Conservation (phyloP, 108 stramenopile genomes). For the Cyclotella cryptica region DNA sequence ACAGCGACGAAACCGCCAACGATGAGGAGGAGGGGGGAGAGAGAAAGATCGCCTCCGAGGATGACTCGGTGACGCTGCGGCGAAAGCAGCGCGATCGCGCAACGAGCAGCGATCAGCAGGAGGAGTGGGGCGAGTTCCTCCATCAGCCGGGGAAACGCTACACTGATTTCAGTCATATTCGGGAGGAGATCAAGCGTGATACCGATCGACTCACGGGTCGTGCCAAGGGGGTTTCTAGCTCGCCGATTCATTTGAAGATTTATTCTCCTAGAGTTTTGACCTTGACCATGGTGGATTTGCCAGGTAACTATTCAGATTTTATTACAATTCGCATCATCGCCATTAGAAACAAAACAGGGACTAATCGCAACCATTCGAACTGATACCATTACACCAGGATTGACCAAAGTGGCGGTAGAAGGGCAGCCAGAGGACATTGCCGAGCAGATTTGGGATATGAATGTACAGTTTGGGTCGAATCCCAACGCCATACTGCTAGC, state of each 20-base stretch:
- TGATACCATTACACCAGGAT: constrained; percentile 47
- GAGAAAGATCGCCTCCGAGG: constrained; percentile 17
- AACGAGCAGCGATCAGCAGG: not conserved
- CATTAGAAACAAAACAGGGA: no score
- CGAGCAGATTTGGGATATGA: constrained; percentile 89
- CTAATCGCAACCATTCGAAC: no score
- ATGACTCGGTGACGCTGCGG: not conserved
- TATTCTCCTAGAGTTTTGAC: constrained; percentile 94
- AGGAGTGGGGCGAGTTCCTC: constrained; percentile 97
- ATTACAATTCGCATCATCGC: no score
- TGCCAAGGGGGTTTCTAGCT: constrained; percentile 85
- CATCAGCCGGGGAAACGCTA: constrained; percentile 91
- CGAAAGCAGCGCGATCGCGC: constrained; percentile 20
- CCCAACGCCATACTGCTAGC: constrained; percentile 98
- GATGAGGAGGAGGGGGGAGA: constrained; percentile 38
- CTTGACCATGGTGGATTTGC: constrained; percentile 98
- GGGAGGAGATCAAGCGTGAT: constrained; percentile 92
- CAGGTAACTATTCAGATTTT: constrained; percentile 41
- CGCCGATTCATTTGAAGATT: constrained; percentile 95
- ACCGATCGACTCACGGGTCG: constrained; percentile 95
- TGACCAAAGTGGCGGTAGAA: constrained; percentile 94
- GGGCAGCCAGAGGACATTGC: constrained; percentile 98
- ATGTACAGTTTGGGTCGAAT: constrained; percentile 89
- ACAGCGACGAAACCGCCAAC: constrained; percentile 1
- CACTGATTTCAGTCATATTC: constrained; percentile 88